These are phyloP conservation scores for Malassezia arunalokei DNA, from an alignment of 1,284 basidiomycete genomes.

Conservation along the genomic window DNA sequence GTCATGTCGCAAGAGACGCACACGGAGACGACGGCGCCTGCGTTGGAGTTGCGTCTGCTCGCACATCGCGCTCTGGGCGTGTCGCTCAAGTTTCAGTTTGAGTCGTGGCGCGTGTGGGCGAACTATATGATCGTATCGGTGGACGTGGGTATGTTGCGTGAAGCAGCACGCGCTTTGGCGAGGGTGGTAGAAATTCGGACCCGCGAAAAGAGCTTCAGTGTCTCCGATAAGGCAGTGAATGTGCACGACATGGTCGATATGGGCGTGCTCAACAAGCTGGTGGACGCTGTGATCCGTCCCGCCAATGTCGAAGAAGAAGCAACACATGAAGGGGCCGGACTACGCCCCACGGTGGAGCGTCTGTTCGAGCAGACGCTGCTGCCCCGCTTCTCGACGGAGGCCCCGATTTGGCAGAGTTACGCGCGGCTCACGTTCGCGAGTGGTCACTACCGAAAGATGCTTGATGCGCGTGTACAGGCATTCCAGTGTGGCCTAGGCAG, in stretches of 20 bases:
- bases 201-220: constrained; percentile 46
- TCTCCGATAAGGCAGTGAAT: neutral
- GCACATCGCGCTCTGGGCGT: constrained; percentile 90
- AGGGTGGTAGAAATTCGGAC: constrained; percentile 68
- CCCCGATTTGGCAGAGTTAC: constrained; percentile 29
- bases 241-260: constrained; percentile 56
- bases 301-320: constrained; percentile 31
- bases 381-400: constrained; percentile 56
- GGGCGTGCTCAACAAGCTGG: constrained; percentile 72
- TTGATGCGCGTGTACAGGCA: constrained; percentile 25
- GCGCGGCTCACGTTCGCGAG: constrained; percentile 28
- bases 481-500: constrained; percentile 21
- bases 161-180: constrained; percentile 69
- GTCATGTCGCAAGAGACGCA: constrained; percentile 4
- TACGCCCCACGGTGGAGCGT: constrained; percentile 54
- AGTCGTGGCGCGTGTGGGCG: constrained; percentile 95
- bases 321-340: constrained; percentile 52
- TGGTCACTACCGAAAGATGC: constrained; percentile 18
- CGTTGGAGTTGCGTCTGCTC: constrained; percentile 60
- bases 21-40: constrained; percentile 11
- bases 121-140: constrained; percentile 93
- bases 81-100: constrained; percentile 68
- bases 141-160: constrained; percentile 80
- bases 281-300: constrained; percentile 66
- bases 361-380: constrained; percentile 68